A percentile compares a stretch with the other conserved stretches of the same genome.
phyloP scores from a whole-genome alignment of 2,329 filamentous ascomycete species.

The Beauveria scarabaeidicola region DNA sequence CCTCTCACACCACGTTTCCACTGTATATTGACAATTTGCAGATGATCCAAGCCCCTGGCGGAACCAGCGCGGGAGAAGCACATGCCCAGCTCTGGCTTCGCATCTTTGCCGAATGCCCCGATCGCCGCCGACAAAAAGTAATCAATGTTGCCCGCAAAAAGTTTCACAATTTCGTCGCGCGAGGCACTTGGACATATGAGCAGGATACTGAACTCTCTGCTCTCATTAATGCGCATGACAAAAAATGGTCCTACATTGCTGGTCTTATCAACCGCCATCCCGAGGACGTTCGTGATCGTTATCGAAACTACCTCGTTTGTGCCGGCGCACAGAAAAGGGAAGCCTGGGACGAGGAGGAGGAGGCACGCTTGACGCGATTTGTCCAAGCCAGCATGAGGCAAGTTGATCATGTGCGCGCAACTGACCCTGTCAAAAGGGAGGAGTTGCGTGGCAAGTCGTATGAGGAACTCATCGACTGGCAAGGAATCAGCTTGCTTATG shows the following conservation, averaged over 20 bases:
- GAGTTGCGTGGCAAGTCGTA: slow-evolving; percentile 31
- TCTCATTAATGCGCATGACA: slow-evolving; percentile 28
- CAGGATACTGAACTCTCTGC: slow-evolving; percentile 29
- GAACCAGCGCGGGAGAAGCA: slow-evolving; percentile 26
- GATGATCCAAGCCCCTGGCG: slow-evolving; percentile 29
- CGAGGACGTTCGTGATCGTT: slow-evolving; percentile 61
- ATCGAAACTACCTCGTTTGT: slow-evolving; percentile 58
- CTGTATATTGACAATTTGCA: slow-evolving; percentile 12
- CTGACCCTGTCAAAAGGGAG: slow-evolving; percentile 20
- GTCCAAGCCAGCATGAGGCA: slow-evolving; percentile 44
- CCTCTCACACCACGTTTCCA: slow-evolving; percentile 18
- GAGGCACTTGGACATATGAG: slow-evolving; percentile 34
- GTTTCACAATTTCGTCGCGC: slow-evolving; percentile 57
- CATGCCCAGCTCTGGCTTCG: slow-evolving; percentile 40
- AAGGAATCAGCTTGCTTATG: slow-evolving; percentile 54
- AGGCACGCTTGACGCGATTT: slow-evolving; percentile 40
- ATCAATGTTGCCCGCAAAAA: slow-evolving; percentile 50
- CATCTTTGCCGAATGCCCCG: slow-evolving; percentile 39
- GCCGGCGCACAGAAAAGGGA: slow-evolving; percentile 43
- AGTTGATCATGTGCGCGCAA: slow-evolving; percentile 33
- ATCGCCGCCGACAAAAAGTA: slow-evolving; percentile 44
- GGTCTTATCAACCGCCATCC: slow-evolving; percentile 54
- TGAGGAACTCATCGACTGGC: slow-evolving; percentile 56
- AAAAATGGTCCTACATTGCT: slow-evolving; percentile 55
- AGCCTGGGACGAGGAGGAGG: slow-evolving; percentile 54